phyloP scores from a whole-genome alignment of 805 yeast species.

The Candida silvatica region DNA sequence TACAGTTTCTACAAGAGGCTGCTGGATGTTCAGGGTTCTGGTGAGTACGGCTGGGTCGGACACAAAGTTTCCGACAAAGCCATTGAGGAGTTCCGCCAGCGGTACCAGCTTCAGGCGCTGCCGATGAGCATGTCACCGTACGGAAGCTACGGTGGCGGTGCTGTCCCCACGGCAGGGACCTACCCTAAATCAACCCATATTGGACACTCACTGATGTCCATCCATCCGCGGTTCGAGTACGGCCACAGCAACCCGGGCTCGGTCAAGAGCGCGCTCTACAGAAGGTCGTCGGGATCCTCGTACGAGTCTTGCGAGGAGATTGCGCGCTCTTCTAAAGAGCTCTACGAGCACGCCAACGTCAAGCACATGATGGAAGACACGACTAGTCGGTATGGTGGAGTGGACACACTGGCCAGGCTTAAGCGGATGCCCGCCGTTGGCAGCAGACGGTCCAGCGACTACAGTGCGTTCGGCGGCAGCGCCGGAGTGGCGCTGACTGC shows the following conservation, averaged over 20 bases:
- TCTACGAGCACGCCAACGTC: slow-evolving; percentile 12
- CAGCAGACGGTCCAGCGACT: too few species aligned
- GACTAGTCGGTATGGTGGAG: slow-evolving; percentile 12
- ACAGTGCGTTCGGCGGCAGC: too few species aligned
- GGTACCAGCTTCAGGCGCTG: too few species aligned
- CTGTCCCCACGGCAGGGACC: too few species aligned
- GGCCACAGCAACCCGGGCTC: neutral
- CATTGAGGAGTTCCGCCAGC: too few species aligned
- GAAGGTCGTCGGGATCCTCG: slow-evolving; percentile 6
- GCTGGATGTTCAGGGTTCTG: too few species aligned
- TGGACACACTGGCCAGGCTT: slow-evolving; percentile 10
- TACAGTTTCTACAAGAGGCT: too few species aligned
- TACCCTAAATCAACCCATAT: too few species aligned
- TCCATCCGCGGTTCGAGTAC: slow-evolving; percentile 2
- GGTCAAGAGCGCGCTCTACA: slow-evolving; percentile 9
- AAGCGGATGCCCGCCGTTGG: too few species aligned
- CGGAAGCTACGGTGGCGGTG: slow-evolving; percentile 2
- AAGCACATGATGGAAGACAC: slow-evolving; percentile 12
- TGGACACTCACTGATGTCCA: neutral
- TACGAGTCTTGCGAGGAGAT: slow-evolving; percentile 6
- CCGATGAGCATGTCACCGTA: too few species aligned
- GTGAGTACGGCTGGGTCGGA: too few species aligned
- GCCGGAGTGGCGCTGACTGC: neutral
- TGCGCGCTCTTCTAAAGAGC: slow-evolving; percentile 9
- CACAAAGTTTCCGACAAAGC: too few species aligned